Conservation (phyloP, 345 rosid species). For the Gossypium thurberi region DNA sequence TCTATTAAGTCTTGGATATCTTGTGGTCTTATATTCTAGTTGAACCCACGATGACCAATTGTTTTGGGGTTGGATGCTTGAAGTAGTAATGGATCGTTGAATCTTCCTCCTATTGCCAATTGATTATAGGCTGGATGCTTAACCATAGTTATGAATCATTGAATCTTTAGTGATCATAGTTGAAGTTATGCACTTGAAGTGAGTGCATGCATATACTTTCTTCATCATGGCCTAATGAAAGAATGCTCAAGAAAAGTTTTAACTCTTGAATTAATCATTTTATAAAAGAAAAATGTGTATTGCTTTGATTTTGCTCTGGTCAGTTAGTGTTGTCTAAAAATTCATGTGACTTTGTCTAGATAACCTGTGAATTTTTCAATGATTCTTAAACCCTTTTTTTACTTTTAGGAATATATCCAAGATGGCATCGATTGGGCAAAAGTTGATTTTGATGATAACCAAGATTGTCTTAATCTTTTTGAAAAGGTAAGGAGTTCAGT, state of each 20-base stretch:
- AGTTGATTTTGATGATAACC: constrained; percentile 97
- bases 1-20: not conserved
- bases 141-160: not conserved
- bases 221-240: not conserved
- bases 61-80: not conserved
- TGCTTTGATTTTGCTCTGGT: not conserved
- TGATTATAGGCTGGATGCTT: not conserved
- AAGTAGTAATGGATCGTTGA: not conserved
- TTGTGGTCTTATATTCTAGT: not conserved
- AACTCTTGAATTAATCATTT: constrained; percentile 1
- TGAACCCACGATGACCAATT: not conserved
- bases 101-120: not conserved
- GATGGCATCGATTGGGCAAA: constrained; percentile 98
- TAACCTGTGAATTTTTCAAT: not conserved
- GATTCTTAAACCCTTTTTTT: not conserved
- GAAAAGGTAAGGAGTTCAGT: constrained; percentile 59
- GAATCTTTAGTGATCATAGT: not conserved
- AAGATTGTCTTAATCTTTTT: constrained; percentile 93
- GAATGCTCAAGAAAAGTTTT: not conserved
- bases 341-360: constrained; percentile 2
- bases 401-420: constrained; percentile 80
- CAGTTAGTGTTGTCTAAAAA: not conserved
- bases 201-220: not conserved
- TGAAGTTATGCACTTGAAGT: constrained; percentile 2
- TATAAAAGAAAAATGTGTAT: not conserved